These are phyloP conservation scores for Starmerella davenportii DNA, from an alignment of 805 yeast species.

Conservation along the genomic window DNA sequence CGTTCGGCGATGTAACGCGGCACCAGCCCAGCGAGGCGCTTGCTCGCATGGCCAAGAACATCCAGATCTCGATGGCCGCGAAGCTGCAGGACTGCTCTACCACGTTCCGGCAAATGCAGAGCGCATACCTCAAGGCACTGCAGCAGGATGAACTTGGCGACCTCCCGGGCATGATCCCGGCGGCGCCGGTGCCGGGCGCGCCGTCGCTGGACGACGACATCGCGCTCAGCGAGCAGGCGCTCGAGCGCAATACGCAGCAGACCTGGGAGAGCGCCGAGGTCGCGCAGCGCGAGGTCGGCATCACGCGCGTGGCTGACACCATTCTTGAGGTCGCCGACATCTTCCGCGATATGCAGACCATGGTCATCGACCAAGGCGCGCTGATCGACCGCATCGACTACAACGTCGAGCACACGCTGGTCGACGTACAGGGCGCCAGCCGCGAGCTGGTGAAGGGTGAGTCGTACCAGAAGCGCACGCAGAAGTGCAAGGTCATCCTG, in stretches of 20 bases:
- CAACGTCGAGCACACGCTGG: conserved; percentile 63
- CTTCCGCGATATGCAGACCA: conserved; percentile 76
- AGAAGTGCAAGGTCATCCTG: conserved; percentile 75
- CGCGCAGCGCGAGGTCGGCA: conserved; percentile 72
- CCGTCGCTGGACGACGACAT: conserved; percentile 22
- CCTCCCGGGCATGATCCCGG: conserved; percentile 13
- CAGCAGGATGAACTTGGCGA: conserved; percentile 23
- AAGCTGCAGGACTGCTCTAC: conserved; percentile 66
- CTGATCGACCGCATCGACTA: conserved; percentile 85
- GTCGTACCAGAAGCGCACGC: conserved; percentile 67
- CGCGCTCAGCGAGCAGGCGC: conserved; percentile 25
- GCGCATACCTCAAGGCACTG: conserved; percentile 67
- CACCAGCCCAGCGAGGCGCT: conserved; percentile 32
- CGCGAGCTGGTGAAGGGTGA: conserved; percentile 62
- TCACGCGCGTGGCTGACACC: conserved; percentile 80
- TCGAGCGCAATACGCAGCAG: conserved; percentile 15
- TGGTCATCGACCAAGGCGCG: conserved; percentile 92
- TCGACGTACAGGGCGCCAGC: conserved; percentile 58
- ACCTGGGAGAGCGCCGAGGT: conserved; percentile 23
- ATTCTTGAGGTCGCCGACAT: conserved; percentile 84
- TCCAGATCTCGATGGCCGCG: conserved; percentile 69
- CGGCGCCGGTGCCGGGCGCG: background rate
- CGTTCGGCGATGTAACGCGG: conserved; percentile 31
- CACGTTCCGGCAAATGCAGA: conserved; percentile 69
- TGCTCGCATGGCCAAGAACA: conserved; percentile 51